Conservation (phyloP, 768 basidiomycete species). For the Termitomyces bulborhizus region DNA sequence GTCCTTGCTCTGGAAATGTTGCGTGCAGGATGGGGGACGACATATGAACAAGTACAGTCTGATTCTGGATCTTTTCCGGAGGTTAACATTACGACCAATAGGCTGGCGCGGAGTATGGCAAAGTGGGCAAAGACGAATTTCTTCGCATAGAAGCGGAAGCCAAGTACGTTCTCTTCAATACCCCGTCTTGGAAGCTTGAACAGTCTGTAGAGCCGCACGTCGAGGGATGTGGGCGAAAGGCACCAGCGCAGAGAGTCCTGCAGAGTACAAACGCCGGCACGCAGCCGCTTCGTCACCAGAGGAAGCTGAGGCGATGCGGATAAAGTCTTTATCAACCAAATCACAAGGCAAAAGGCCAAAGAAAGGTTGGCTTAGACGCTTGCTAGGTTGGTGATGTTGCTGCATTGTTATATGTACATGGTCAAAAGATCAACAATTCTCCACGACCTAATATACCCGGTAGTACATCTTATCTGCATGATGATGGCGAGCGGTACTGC, state of each 20-base stretch:
- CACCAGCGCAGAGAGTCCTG: conserved; percentile 54
- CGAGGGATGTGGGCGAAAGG: conserved; percentile 74
- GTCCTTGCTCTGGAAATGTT: conserved; percentile 70
- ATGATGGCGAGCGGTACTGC: not conserved
- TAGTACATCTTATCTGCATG: not conserved
- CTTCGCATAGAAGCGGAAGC: conserved; percentile 58
- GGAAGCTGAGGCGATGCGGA: conserved; percentile 10
- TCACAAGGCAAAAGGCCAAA: not conserved
- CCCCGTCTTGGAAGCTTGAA: not conserved
- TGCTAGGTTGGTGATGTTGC: conserved; percentile 6
- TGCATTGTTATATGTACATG: not conserved
- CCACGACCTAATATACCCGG: not conserved
- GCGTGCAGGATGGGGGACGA: conserved; percentile 66
- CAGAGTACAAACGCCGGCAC: conserved; percentile 73
- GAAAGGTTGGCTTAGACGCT: conserved; percentile 10
- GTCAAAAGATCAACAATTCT: not conserved
- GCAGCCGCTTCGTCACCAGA: conserved; percentile 21
- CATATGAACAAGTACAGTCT: conserved; percentile 54
- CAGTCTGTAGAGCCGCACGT: conserved; percentile 41
- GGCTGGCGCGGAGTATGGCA: conserved; percentile 75
- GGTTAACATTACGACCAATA: conserved; percentile 9
- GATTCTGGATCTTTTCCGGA: not conserved
- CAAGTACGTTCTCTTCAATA: conserved; percentile 37
- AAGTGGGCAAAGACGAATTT: conserved; percentile 58
- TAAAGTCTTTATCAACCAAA: not conserved